Evolutionary conservation across 2,329 filamentous ascomycete genomes (phyloP).

Genomic region (Calonectria ilicicola): DNA sequence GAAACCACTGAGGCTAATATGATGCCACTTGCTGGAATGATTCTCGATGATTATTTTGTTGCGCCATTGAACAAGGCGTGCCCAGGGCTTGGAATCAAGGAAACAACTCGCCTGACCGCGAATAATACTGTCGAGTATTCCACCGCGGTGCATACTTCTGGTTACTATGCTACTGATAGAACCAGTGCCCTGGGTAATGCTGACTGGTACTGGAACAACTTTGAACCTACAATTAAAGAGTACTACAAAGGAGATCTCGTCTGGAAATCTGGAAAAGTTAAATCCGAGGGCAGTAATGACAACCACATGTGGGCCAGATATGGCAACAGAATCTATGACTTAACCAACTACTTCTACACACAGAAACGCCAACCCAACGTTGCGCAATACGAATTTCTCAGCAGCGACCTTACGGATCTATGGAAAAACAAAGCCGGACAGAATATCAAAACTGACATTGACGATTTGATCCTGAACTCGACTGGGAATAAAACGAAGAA

Average conservation of each 20-base stretch:
- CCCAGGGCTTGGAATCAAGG: conserved; percentile 74
- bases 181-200: conserved; percentile 69
- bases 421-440: conserved; percentile 80
- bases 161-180: conserved; percentile 66
- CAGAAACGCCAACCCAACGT: conserved; percentile 67
- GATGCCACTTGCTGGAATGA: conserved; percentile 80
- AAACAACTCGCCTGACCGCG: conserved; percentile 66
- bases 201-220: conserved; percentile 82
- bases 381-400: conserved; percentile 77
- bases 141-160: conserved; percentile 78
- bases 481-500: conserved; percentile 62
- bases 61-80: conserved; percentile 83
- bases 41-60: conserved; percentile 85
- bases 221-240: conserved; percentile 83
- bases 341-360: conserved; percentile 92
- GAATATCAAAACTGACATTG: conserved; percentile 79
- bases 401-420: conserved; percentile 72
- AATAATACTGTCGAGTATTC: conserved; percentile 73
- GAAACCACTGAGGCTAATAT: conserved; percentile 74
- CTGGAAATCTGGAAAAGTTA: conserved; percentile 70
- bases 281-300: conserved; percentile 73
- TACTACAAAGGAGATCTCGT: conserved; percentile 92
- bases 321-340: conserved; percentile 81
- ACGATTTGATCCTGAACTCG: conserved; percentile 59
- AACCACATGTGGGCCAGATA: conserved; percentile 85